A percentile compares a stretch with the other conserved stretches of the same genome.
Evolutionary conservation across 306 rosid genomes (phyloP).

Genomic region (Cucurbita pepo): DNA sequence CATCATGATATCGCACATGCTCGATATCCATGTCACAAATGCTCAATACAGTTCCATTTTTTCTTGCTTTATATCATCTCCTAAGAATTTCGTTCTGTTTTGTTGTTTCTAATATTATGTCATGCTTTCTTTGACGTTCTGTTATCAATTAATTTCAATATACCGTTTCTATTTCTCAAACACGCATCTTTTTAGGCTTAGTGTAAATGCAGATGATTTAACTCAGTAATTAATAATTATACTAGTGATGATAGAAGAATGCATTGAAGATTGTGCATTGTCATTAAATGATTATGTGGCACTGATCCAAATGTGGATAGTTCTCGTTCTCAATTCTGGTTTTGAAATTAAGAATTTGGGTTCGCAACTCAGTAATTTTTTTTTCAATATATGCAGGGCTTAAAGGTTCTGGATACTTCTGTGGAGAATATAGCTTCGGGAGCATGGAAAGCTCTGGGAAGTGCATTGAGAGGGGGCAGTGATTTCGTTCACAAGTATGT

Average conservation of each 20-base stretch:
- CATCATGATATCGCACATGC: neutral
- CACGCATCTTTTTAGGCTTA: neutral
- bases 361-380: neutral
- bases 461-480: slow-evolving; percentile 72
- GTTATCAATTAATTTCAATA: neutral
- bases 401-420: slow-evolving; percentile 78
- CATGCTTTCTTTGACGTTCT: neutral
- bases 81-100: neutral
- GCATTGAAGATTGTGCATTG: neutral
- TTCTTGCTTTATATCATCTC: neutral
- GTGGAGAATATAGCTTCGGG: slow-evolving; percentile 92
- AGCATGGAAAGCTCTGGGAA: slow-evolving; percentile 88
- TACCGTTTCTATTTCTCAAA: neutral
- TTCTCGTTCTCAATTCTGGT: neutral
- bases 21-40: neutral
- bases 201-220: neutral
- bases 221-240: neutral
- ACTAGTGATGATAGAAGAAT: neutral
- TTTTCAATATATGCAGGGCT: slow-evolving; percentile 31
- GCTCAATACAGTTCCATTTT: neutral
- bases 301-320: neutral
- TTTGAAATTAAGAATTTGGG: neutral
- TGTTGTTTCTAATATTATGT: neutral
- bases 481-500: slow-evolving; percentile 65
- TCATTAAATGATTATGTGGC: neutral